A percentile compares a stretch with the other conserved stretches of the same genome.
Evolutionary conservation across 148 eudicot species (phyloP).

Genomic region (Heliamphora exappendiculata): DNA sequence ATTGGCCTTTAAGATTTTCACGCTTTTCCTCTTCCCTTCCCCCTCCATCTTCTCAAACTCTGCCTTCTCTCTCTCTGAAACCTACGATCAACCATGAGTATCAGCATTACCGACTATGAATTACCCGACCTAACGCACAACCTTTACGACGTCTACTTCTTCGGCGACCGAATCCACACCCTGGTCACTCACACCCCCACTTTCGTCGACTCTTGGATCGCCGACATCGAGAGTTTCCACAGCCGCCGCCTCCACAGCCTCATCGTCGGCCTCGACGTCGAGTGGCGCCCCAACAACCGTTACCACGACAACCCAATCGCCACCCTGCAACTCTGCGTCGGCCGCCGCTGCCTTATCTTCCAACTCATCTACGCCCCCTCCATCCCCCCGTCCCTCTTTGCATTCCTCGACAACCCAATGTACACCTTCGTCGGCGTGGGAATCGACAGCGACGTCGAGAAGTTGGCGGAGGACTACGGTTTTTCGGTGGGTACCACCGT

Average conservation of each 20-base stretch:
- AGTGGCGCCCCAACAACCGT: conserved; percentile 15
- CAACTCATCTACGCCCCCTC: conserved; percentile 21
- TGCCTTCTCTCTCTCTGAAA: background rate
- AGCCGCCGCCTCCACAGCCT: background rate
- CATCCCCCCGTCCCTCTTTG: conserved; percentile 9
- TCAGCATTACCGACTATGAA: conserved; percentile 2
- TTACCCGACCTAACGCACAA: background rate
- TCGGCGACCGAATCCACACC: background rate
- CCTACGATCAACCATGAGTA: background rate
- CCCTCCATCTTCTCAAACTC: too few species aligned
- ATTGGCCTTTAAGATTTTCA: too few species aligned
- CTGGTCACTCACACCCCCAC: conserved; percentile 16
- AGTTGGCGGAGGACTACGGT: background rate
- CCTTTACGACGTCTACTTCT: conserved; percentile 13
- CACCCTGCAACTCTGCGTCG: conserved; percentile 32
- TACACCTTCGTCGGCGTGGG: conserved; percentile 3
- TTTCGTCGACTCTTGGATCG: conserved; percentile 19
- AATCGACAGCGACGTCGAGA: background rate
- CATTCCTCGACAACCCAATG: conserved; percentile 1
- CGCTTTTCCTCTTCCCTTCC: too few species aligned
- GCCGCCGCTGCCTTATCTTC: conserved; percentile 23
- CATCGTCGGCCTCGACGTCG: conserved; percentile 19
- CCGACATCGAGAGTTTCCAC: conserved; percentile 3
- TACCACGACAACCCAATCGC: conserved; percentile 23
- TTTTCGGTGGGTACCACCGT: background rate